Base-by-base conservation (phyloP, 495 filamentous ascomycete species). In the Opeltia flavorubescens region DNA sequence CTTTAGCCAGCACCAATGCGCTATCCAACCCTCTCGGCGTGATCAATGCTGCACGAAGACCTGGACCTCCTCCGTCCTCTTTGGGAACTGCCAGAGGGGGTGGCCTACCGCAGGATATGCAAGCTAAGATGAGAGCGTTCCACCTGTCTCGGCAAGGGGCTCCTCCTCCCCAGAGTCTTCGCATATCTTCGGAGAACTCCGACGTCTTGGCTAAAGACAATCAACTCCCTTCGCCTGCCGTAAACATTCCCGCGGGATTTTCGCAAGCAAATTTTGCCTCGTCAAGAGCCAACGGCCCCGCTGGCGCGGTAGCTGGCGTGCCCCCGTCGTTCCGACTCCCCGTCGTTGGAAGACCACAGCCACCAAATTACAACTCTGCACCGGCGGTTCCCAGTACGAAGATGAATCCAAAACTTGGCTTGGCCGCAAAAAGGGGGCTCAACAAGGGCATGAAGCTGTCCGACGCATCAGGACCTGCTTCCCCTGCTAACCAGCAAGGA, bases 11-110 rank as follows among this genome's bases (percentile, higher is more conserved):
- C 35, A 84, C 91, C 71, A 82, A 71, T 45, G 63, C 82, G 2
- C 84, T 81, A 17, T 89, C 89, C 17, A 86, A 80, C 43, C 84
- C 83, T 44, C 62, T 93, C 25, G 89, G 83, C n/a, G 75, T 80
- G 30, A 59, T 94, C 53, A 89, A 83, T 58, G 86, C 81, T 43
- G 86, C 85, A 20, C 77, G 86, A 46, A 71, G 78, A 54, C 76
- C 79, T 31, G 61, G 64, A 30, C 62, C 68, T n/a, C 66, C 63
- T 2, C 64, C 68, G 9, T 55, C 67, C 8, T 72, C 76, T 8
- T 68, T 80, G 56, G 76, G 77, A 31, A 71, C 68, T 41, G 67
- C 71, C 36, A 67, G 67, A 36, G 62, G 62, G 5, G 71, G 71
- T 44, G 70, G 72, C 25, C 64, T 91, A 18, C 82, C 84, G 33